phyloP scores from a whole-genome alignment of 1,284 basidiomycete species.

The Austroboletus novae-zelandiae region DNA sequence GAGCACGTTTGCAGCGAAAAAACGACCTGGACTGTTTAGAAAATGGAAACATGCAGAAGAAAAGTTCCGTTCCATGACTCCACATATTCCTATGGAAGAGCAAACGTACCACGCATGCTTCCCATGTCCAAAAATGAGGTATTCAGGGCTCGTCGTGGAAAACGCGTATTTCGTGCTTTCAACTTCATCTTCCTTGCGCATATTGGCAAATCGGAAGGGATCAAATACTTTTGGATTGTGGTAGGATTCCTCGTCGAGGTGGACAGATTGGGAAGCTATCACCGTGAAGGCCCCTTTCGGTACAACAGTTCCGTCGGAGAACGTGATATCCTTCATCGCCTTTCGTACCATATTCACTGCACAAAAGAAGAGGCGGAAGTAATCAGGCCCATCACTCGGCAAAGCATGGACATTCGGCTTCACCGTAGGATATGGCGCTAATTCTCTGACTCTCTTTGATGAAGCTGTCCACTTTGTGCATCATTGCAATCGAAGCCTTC shows the following conservation, averaged over 20 bases:
- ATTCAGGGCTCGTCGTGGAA: conserved; percentile 8
- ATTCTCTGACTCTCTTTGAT: conserved; percentile 41
- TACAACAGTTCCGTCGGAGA: conserved; percentile 41
- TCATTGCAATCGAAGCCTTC: conserved; percentile 37
- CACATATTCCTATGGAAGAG: conserved; percentile 11
- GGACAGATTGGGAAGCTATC: conserved; percentile 22
- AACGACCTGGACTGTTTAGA: conserved; percentile 29
- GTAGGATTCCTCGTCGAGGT: conserved; percentile 28
- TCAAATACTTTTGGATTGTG: conserved; percentile 28
- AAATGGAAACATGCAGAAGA: background rate
- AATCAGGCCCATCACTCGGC: conserved; percentile 6
- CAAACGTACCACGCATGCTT: conserved; percentile 19
- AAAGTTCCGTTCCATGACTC: background rate
- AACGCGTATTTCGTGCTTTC: conserved; percentile 17
- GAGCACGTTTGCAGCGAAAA: conserved; percentile 27
- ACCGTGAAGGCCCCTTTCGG: conserved; percentile 36
- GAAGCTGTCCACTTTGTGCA: conserved; percentile 49
- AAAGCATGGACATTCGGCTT: conserved; percentile 18
- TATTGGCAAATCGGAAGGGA: conserved; percentile 31
- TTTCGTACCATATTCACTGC: conserved; percentile 35
- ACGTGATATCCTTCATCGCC: conserved; percentile 35
- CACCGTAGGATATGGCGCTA: conserved; percentile 28
- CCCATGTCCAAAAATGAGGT: conserved; percentile 17
- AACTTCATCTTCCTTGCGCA: conserved; percentile 7
- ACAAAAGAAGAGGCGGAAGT: background rate